phyloP scores from a whole-genome alignment of 306 rosid species.

The Quercus dentata region DNA sequence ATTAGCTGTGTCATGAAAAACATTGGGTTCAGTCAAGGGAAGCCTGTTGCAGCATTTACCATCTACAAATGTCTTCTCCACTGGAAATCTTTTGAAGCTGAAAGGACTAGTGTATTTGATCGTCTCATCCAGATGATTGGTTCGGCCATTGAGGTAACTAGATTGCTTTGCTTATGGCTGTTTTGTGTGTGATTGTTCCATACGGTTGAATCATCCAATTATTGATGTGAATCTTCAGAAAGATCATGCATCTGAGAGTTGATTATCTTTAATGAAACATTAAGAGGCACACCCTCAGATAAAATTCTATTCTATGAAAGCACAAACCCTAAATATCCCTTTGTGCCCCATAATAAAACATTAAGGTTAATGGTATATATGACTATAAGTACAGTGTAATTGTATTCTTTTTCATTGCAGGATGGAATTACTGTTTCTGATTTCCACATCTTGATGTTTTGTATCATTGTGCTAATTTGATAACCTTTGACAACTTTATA shows the following conservation, averaged over 20 bases:
- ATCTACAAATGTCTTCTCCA: constrained; percentile 96
- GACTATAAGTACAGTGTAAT: neutral
- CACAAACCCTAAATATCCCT: neutral
- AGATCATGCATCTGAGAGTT: neutral
- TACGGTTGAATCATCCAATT: neutral
- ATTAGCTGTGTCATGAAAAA: constrained; percentile 78
- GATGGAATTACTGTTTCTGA: neutral
- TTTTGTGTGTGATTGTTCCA: neutral
- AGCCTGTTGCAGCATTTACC: constrained; percentile 96
- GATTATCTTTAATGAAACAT: neutral
- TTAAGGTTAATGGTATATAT: neutral
- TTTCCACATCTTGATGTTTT: neutral
- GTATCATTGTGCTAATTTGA: neutral
- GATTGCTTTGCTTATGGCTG: constrained; percentile 9
- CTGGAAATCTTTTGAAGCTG: constrained; percentile 99
- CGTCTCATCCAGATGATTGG: constrained; percentile 99
- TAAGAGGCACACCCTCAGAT: neutral
- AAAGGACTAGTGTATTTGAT: constrained; percentile 98
- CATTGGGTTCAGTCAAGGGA: constrained; percentile 85
- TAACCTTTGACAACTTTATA: neutral
- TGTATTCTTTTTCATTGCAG: neutral
- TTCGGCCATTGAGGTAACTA: constrained; percentile 86
- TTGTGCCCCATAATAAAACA: neutral
- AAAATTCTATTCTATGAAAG: neutral
- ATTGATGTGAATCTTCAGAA: neutral